Base-by-base conservation (phyloP, 1,284 basidiomycete species). In the Lentinula novae-zelandiae region DNA sequence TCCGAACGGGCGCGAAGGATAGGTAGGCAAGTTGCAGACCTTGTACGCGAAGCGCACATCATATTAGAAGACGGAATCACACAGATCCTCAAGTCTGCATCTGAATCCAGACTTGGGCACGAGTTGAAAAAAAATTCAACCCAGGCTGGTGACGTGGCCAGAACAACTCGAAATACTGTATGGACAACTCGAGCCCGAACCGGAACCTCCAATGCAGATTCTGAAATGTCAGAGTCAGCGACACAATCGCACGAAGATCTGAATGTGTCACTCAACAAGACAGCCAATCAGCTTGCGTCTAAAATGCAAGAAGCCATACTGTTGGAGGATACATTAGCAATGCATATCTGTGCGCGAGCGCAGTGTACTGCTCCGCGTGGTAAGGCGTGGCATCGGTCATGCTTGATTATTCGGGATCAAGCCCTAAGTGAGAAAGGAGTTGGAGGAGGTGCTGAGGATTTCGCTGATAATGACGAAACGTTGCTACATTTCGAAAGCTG, bases 341-440 rank as follows among this genome's bases (percentile, higher is more conserved):
- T 58, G 57, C 57, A 58, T 51, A 17, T 58, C 12, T 58, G 57
- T 34, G 50, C 57, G 15, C 34, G 40, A 34, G 31, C 27, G 15
- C 31, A 39, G 6, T 58, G 57, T 42, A 34, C 20, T 10, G 49
- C 38, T 2, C 44, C 44, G 36, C n/a, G 57, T n/a, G 57, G 57
- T 17, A 52, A 27, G 27, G 49, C 57, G 15, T 58, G 51, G 49
- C 57, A 58, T 44, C 36, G 57, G n/a, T 42, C 38, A 20, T 58
- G 57, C 31, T 20, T 51, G 10, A 27, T 51, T 34, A 27, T 51
- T 34, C 36, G 50, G 36, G 50, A 44, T 10, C 17, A 40, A 54
- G 42, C 5, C 8, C 15, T 15, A 48, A 8, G 31, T 46, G 49
- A 50, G 12, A 31, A 50, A 34, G 49, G 8, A 10, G 34, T 27